These are phyloP conservation scores for Neoscytalidium dimidiatum DNA, from an alignment of 2,329 filamentous ascomycete species.

Conservation along the genomic window DNA sequence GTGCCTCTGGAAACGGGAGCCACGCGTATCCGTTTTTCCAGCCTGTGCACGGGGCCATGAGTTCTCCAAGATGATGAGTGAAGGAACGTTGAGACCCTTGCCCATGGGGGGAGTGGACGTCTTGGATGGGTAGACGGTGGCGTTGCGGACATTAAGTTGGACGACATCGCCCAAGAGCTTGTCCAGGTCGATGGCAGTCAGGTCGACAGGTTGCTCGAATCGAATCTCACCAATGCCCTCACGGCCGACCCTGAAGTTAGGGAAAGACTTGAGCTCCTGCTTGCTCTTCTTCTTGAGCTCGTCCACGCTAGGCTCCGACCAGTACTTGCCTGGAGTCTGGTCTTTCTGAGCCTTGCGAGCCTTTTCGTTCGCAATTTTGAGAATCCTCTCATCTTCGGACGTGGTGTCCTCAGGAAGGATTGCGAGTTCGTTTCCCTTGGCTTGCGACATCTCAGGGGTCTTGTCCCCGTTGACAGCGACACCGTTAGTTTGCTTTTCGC, in stretches of 20 bases:
- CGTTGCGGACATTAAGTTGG: conserved; percentile 72
- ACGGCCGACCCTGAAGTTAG: conserved; percentile 79
- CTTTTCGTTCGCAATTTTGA: conserved; percentile 24
- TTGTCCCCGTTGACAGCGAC: conserved; percentile 32
- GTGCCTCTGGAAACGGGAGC: conserved; percentile 74
- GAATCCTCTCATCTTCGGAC: conserved; percentile 39
- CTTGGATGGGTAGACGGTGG: conserved; percentile 76
- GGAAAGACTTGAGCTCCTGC: conserved; percentile 73
- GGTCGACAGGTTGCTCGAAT: conserved; percentile 77
- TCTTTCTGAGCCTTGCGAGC: conserved; percentile 37
- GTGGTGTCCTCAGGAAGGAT: conserved; percentile 73
- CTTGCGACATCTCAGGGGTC: conserved; percentile 67
- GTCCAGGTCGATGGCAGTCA: conserved; percentile 77
- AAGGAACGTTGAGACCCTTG: conserved; percentile 88
- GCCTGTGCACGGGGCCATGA: conserved; percentile 81
- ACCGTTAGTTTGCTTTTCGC: conserved; percentile 36
- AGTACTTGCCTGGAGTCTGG: conserved; percentile 74
- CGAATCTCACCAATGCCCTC: conserved; percentile 77
- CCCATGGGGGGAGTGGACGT: conserved; percentile 78
- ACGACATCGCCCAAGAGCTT: conserved; percentile 79
- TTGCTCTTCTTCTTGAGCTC: conserved; percentile 80
- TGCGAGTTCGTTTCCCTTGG: conserved; percentile 73
- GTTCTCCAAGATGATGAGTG: conserved; percentile 83
- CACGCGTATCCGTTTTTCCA: conserved; percentile 28
- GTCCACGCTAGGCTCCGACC: conserved; percentile 75